A percentile compares a stretch with the other conserved stretches of the same genome.
These are phyloP conservation scores for Pleodorina starrii DNA, from an alignment of 139 green algal species.

Conservation along the genomic window DNA sequence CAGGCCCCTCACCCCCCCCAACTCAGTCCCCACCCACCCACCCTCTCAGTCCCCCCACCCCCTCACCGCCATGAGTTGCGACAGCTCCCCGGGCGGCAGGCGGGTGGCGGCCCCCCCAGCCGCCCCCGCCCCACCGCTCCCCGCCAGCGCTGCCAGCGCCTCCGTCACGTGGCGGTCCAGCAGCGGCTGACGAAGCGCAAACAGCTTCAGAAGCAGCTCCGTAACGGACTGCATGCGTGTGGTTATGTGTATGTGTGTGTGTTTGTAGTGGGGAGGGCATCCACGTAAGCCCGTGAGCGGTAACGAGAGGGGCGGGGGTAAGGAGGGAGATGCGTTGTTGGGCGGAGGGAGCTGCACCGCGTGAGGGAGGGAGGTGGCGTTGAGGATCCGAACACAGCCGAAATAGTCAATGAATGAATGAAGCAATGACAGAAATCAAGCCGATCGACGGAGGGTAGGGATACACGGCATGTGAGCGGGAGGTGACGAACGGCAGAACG, in stretches of 20 bases:
- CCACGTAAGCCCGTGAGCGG: too few relatives aligned
- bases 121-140: background rate
- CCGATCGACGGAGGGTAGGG: too few relatives aligned
- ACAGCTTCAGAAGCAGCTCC: constrained; percentile 78
- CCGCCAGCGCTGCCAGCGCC: constrained; percentile 62
- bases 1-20: background rate
- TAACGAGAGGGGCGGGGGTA: too few relatives aligned
- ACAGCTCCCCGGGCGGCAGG: constrained; percentile 62
- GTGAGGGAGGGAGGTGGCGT: too few relatives aligned
- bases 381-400: too few relatives aligned
- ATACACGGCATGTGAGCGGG: too few relatives aligned
- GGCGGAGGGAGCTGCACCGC: too few relatives aligned
- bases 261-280: too few relatives aligned
- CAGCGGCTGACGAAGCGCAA: constrained; percentile 80
- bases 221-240: constrained; percentile 49
- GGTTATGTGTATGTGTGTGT: too few relatives aligned
- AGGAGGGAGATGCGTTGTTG: too few relatives aligned
- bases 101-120: background rate
- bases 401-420: background rate
- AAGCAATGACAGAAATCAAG: background rate
- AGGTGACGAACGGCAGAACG: too few relatives aligned
- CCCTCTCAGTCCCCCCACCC: background rate
- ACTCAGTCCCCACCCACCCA: background rate
- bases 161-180: constrained; percentile 79
- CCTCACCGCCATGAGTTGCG: constrained; percentile 72